A percentile compares a stretch with the other conserved stretches of the same genome.
Evolutionary conservation across 2,329 filamentous ascomycete genomes (phyloP).

Genomic region (Chlorencoelia australis): DNA sequence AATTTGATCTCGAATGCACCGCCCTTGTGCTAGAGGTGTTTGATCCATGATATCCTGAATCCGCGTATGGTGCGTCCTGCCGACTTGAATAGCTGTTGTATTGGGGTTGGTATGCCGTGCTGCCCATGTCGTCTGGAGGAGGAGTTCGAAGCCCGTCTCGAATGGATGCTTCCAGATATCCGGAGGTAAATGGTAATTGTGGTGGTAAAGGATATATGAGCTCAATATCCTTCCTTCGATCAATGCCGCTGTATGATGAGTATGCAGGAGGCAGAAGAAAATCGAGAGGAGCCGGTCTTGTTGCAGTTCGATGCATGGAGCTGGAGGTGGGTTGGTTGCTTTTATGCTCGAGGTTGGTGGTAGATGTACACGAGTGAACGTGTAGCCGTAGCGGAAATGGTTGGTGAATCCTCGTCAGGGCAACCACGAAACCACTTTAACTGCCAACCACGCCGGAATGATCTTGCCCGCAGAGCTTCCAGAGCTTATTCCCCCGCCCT

Average conservation of each 20-base stretch:
- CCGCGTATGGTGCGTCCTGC: conserved; percentile 27
- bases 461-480: conserved; percentile 12
- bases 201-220: conserved; percentile 10
- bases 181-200: conserved; percentile 7
- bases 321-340: conserved; percentile 1
- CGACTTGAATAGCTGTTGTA: conserved; percentile 37
- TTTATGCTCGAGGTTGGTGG: not conserved
- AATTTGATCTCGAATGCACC: conserved; percentile 12
- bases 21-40: not conserved
- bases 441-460: not conserved
- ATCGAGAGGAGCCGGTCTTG: conserved; percentile 23
- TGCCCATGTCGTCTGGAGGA: conserved; percentile 42
- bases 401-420: not conserved
- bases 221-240: conserved; percentile 17
- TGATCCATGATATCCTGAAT: conserved; percentile 2
- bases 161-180: conserved; percentile 20
- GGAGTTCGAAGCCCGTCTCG: conserved; percentile 38
- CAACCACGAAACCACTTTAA: not conserved
- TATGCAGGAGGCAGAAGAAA: conserved; percentile 17
- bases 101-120: conserved; percentile 36
- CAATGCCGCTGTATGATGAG: conserved; percentile 11
- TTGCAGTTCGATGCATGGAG: conserved; percentile 27
- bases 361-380: not conserved
- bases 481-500: conserved; percentile 8
- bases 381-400: not conserved